Conservation (phyloP, 441 rosid species). For the Isatis lusitanica region DNA sequence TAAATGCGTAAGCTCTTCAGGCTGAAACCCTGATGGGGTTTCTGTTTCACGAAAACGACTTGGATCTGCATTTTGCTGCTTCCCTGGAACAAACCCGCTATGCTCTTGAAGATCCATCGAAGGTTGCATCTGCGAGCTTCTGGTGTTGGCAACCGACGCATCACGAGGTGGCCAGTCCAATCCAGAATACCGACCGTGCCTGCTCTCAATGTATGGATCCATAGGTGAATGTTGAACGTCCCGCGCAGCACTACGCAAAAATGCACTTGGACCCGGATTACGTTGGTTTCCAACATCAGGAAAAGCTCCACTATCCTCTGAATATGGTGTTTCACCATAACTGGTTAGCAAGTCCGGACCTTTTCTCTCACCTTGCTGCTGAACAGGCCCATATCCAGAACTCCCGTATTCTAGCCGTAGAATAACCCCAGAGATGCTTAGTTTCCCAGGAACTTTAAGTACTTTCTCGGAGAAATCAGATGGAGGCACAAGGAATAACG, state of each 20-base stretch:
- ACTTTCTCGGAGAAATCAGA: conserved; percentile 94
- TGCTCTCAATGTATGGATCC: conserved; percentile 45
- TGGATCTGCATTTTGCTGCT: conserved; percentile 41
- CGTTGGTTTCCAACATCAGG: conserved; percentile 43
- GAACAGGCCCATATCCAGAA: conserved; percentile 49
- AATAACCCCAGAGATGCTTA: conserved; percentile 92
- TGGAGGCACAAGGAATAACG: conserved; percentile 95
- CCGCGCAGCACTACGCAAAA: conserved; percentile 39
- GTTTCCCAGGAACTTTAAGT: conserved; percentile 87
- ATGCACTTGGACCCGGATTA: conserved; percentile 38
- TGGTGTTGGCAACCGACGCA: conserved; percentile 38
- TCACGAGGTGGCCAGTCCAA: conserved; percentile 53
- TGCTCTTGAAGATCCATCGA: conserved; percentile 44
- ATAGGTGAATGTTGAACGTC: conserved; percentile 37
- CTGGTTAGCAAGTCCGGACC: conserved; percentile 38
- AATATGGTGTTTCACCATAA: conserved; percentile 51
- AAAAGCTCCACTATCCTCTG: conserved; percentile 43
- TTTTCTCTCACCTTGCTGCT: conserved; percentile 50
- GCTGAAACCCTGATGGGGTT: conserved; percentile 50
- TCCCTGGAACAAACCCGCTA: conserved; percentile 39
- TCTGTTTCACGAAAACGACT: conserved; percentile 40
- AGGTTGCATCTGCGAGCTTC: conserved; percentile 46
- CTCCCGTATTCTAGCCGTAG: conserved; percentile 65
- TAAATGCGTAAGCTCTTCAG: conserved; percentile 73
- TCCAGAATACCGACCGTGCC: conserved; percentile 45